Base-by-base conservation (phyloP, 169 alveolate genomes). In the Nephromyces sp. region DNA sequence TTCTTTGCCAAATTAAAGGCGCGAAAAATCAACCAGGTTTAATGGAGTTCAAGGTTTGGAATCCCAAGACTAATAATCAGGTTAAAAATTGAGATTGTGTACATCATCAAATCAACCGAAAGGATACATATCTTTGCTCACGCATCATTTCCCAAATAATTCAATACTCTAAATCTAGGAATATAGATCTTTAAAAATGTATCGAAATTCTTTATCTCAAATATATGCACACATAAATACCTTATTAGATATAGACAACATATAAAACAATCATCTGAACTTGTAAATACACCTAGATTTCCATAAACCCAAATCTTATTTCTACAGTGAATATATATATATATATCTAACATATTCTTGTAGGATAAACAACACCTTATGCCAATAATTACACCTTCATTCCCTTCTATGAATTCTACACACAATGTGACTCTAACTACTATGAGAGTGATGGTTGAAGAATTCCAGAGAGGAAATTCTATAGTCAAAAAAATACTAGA, bases 341-440 rank as follows among this genome's bases (percentile, higher is more conserved):
- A 57, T 57, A 43, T 43, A 43, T 43, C n/a, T 43, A 15, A 43
- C 57, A 15, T 43, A 15, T 28, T 33, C 3, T 6, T 66, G 21
- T 33, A 74, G 87, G 97, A 92, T 70, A 87, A 92, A 57, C 89
- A 88, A 25, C 97, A 92, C 71, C 84, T 92, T 34, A 94, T 96
- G 95, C 96, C 98, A 33, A 93, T 96, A 53, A 90, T 96, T 62
- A 95, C 99, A 2, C 99, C 99, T 0, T 98, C 98, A 1, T 95
- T 90, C 77, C 99, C 99, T 3, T 84, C 97, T 15, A 94, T 94
- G 95, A 96, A 96, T 79, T 88, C 98, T n/a, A 74, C 85, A 1
- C 81, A 93, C 74, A 93, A 92, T 79, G 98, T 96, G 28, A 91
- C 97, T 4, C 83, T 80, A 66, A 88, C 98, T 31, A 95, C 98